phyloP scores from a whole-genome alignment of 129 eudicot species.

The Escallonia rubra region DNA sequence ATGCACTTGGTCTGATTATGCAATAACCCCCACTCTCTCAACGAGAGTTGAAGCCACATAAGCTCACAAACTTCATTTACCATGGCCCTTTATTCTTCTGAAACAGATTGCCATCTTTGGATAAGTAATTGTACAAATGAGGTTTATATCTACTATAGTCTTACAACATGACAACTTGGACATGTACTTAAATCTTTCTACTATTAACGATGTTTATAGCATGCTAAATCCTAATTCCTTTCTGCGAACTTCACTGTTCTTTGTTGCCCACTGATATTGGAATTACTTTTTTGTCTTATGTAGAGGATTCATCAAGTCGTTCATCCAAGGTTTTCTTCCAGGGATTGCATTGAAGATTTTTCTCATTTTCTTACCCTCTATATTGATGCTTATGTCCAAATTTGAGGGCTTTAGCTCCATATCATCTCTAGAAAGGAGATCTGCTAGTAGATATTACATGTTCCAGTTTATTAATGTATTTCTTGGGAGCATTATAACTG shows the following conservation, averaged over 20 bases:
- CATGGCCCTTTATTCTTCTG: too few relatives aligned
- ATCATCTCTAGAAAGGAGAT: constrained; percentile 66
- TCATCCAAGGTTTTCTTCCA: constrained; percentile 74
- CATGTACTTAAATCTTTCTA: too few relatives aligned
- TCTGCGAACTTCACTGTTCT: not conserved
- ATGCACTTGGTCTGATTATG: too few relatives aligned
- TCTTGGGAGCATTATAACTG: constrained; percentile 79
- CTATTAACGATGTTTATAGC: too few relatives aligned
- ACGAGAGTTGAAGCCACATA: too few relatives aligned
- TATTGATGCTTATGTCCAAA: constrained; percentile 75
- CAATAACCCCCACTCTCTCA: too few relatives aligned
- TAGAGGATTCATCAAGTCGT: constrained; percentile 50
- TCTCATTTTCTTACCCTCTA: constrained; percentile 57
- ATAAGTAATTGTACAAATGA: too few relatives aligned
- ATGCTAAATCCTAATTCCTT: too few relatives aligned
- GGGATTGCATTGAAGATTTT: constrained; percentile 76
- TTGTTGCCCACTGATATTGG: not conserved
- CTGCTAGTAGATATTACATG: constrained; percentile 62
- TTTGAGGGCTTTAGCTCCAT: constrained; percentile 62
- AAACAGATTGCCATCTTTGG: too few relatives aligned
- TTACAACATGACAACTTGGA: too few relatives aligned
- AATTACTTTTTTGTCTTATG: constrained; percentile 9
- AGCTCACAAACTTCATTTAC: too few relatives aligned
- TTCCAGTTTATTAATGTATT: constrained; percentile 66
- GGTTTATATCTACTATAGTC: too few relatives aligned